Evolutionary conservation across 768 basidiomycete species (phyloP).

Genomic region (Boletus rubroflammeus): DNA sequence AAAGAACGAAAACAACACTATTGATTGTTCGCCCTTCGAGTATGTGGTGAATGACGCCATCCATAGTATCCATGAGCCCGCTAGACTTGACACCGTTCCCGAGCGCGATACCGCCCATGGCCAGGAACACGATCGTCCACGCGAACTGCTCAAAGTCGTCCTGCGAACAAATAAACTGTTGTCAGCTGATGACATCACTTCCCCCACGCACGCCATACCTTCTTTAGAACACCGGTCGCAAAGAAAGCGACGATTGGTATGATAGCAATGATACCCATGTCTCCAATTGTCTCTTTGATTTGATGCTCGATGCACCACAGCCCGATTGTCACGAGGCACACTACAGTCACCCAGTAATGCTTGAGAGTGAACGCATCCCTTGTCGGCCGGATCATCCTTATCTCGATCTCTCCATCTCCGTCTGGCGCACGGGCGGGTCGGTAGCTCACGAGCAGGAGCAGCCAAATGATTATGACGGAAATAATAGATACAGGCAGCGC

Average conservation of each 20-base stretch:
- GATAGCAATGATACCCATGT: constrained; percentile 97
- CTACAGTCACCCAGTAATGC: constrained; percentile 86
- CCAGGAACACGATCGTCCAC: constrained; percentile 93
- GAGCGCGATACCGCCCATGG: constrained; percentile 97
- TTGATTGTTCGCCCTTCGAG: constrained; percentile 65
- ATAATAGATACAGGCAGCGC: constrained; percentile 85
- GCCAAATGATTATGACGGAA: constrained; percentile 90
- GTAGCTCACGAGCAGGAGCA: constrained; percentile 81
- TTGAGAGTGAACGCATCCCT: constrained; percentile 76
- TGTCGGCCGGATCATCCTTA: constrained; percentile 80
- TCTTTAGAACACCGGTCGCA: constrained; percentile 87
- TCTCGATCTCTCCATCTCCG: constrained; percentile 74
- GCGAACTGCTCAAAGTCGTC: constrained; percentile 94
- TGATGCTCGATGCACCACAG: constrained; percentile 87
- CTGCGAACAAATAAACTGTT: constrained; percentile 35
- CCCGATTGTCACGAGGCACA: constrained; percentile 80
- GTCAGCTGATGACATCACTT: not conserved
- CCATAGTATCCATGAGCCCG: constrained; percentile 80
- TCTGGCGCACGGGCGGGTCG: constrained; percentile 67
- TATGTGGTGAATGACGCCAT: constrained; percentile 52
- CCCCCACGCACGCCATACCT: constrained; percentile 47
- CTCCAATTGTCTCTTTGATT: constrained; percentile 75
- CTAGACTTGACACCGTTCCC: constrained; percentile 91
- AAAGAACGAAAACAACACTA: constrained; percentile 66
- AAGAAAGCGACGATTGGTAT: constrained; percentile 93